Base-by-base conservation (phyloP, 2,329 filamentous ascomycete genomes). In the Hansfordia pulvinata region DNA sequence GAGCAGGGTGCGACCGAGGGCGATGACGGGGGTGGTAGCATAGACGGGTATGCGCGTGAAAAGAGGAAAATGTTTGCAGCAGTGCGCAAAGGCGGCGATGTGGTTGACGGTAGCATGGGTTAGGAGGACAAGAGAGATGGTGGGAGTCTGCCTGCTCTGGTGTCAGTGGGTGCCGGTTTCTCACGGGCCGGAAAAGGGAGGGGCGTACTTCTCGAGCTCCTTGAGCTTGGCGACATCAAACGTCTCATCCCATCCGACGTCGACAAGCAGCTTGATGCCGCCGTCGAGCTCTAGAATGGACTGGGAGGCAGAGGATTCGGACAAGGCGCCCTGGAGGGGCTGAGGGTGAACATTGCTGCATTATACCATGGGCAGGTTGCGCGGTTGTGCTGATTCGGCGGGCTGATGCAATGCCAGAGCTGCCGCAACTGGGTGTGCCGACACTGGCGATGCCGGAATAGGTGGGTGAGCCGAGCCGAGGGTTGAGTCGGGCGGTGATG, bases 271-370 rank as follows among this genome's bases (percentile, higher is more conserved):
- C 53, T 96, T 96, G 56, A 98, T 79, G 32, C 88, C 90, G 37
- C 88, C 88, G 58, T 98, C 90, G 30, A 98, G 78, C 60, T 96
- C 88, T 25, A 98, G 63, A 19, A 98, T 71, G n/a, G 90, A 96
- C 52, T 94, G 85, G 36, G 85, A 92, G 22, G 88, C 86, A 31
- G 76, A 65, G 24, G 84, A 90, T 38, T 80, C 72, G 27, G 83
- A 86, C 46, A 92, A 83, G 34, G 90, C 88, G 49, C 90, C 90
- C 41, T 93, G 76, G 31, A 98, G 64, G 24, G 90, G 76, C 45
- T 92, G 56, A 96, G 94, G 38, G 80, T 93, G 63, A 98, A 96
- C 90, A 98, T 98, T 43, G 38, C 56, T 48, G 41, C 35, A 40
- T 38, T 27, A 34, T 38, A 35, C 19, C 30, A 30, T 15, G 11